Evolutionary conservation across 164 flowering plant genomes (phyloP), one percentile per base, ranked within the genome.

Genomic region (Stephania yunnanensis): DNA sequence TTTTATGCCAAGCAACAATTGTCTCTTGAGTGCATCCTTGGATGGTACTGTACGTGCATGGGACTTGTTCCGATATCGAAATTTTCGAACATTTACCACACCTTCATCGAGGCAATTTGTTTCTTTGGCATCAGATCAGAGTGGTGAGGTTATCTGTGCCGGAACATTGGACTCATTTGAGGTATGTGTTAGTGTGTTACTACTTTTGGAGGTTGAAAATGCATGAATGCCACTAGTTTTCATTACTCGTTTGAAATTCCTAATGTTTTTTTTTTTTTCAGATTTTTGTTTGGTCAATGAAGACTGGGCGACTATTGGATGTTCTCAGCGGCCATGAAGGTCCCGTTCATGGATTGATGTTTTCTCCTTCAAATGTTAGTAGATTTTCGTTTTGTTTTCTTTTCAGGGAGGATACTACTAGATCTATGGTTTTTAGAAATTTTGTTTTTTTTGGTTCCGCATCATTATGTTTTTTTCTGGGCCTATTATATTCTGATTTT

Each of bases 11-110:
- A 87, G 83, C 76, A 96, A 90, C 82, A 82, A 91, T 75, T 85
- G 91, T 78, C 91, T 96, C 58, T 79, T 96, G 69, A 94, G 99
- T 84, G 99, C 99, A 69, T 96, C 98, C 77, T 79, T 96, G 75
- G 99, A 96, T 89, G 99, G 99, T 45, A 96, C 99, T 61, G 95
- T 96, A 73, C 97, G 98, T 80, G 99, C 99, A 48, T 96, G 98
- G 98, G 97, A 94, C 85, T 81, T 94, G 74, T 81, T 89, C 48
- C 95, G 99, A n/a, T 96, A 96, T 76, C 87, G 98, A 48, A 96
- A 96, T 82, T 96, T 94, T 77, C 88, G 92, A 82, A 94, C 92
- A 76, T 96, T 93, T 79, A 94, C 98, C 7, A 87, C 97, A 76
- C 98, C 97, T 64, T 80, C 93, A 13, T 81, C 94, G 55, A 87